Evolutionary conservation across 805 yeast species (phyloP).

Genomic region (Starmerella asiatica): DNA sequence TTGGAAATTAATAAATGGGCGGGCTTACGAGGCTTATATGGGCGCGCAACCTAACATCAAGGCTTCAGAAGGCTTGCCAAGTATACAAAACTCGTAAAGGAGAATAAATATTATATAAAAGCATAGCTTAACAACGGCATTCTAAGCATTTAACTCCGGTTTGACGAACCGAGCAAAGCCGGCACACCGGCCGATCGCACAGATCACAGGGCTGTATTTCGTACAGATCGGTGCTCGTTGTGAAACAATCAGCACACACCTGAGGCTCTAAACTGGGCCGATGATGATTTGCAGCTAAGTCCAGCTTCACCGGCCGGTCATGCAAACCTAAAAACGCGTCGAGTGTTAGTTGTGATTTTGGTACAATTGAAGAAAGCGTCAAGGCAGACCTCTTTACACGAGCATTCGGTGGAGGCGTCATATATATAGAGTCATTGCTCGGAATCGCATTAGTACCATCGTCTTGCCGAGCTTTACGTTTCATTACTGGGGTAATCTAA

Average conservation of each 20-base stretch:
- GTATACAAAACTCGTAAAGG: no score
- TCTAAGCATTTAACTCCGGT: conserved; percentile 11
- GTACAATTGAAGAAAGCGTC: not conserved
- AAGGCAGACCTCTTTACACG: not conserved
- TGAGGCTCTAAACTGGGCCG: not conserved
- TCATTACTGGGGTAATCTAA: no score
- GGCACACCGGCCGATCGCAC: conserved; percentile 14
- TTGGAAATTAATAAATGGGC: no score
- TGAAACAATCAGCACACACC: conserved; percentile 6
- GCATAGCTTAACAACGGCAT: conserved; percentile 6
- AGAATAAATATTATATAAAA: not conserved
- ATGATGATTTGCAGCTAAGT: not conserved
- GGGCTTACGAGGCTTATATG: no score
- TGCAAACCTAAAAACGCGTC: conserved; percentile 12
- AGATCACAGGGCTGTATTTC: conserved; percentile 9
- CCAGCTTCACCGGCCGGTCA: not conserved
- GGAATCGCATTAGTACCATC: no score
- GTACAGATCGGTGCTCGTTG: conserved; percentile 8
- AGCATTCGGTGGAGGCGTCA: not conserved
- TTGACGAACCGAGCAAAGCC: conserved; percentile 17
- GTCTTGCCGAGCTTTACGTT: no score
- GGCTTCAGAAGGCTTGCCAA: no score
- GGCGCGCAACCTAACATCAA: no score
- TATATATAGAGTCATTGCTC: no score
- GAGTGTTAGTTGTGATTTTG: conserved; percentile 5